phyloP scores from a whole-genome alignment of 2,329 filamentous ascomycete species.

The Cladorrhinum sp. region DNA sequence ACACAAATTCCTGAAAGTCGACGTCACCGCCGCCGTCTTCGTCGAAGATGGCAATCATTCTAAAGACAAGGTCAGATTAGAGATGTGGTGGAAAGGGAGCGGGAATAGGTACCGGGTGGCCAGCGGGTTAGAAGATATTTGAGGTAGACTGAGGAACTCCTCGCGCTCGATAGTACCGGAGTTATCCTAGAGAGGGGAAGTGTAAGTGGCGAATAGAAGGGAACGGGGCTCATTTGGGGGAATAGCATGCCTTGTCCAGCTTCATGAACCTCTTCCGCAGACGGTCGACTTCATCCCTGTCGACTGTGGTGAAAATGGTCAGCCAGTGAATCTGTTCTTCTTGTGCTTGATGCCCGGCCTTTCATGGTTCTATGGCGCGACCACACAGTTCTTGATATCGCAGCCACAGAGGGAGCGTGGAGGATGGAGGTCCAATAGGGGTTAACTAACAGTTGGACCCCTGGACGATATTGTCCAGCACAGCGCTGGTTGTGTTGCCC shows the following conservation, averaged over 20 bases:
- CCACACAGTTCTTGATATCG: not conserved
- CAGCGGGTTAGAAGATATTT: conserved; percentile 96
- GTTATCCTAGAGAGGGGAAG: conserved; percentile 65
- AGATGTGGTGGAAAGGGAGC: not conserved
- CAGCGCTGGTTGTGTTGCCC: conserved; percentile 67
- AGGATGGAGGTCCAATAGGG: not conserved
- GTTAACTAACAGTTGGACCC: conserved; percentile 78
- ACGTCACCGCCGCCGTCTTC: conserved; percentile 97
- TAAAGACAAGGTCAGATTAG: conserved; percentile 34
- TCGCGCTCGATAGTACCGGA: conserved; percentile 98
- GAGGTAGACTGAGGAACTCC: conserved; percentile 93
- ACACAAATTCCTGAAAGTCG: conserved; percentile 98
- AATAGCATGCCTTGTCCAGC: conserved; percentile 76
- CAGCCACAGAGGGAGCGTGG: not conserved
- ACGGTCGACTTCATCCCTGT: conserved; percentile 94
- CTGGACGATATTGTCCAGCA: conserved; percentile 94
- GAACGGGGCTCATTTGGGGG: not conserved
- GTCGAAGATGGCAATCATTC: conserved; percentile 99
- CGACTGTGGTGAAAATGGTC: conserved; percentile 57
- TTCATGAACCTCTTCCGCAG: conserved; percentile 99
- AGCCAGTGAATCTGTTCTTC: not conserved
- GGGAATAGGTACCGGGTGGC: conserved; percentile 68
- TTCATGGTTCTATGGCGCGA: not conserved
- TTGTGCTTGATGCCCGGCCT: not conserved
- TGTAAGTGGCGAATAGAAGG: conserved; percentile 9